Evolutionary conservation across 1,284 basidiomycete genomes (phyloP).

Genomic region (Sporisorium graminicola): DNA sequence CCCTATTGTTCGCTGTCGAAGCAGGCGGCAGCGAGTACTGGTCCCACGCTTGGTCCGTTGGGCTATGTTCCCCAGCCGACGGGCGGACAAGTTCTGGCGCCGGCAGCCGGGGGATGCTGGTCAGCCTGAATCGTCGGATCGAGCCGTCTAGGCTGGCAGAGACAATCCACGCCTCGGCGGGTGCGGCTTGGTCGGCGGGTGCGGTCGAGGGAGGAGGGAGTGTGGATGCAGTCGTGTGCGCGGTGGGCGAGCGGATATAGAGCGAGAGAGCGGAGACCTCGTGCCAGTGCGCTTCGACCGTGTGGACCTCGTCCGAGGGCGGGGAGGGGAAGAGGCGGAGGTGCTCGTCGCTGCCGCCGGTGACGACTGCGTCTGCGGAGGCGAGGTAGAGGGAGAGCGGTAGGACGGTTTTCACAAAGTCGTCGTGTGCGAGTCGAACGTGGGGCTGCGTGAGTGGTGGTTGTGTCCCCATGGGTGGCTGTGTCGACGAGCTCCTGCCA

Average conservation of each 20-base stretch:
- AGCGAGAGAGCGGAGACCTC: constrained; percentile 41
- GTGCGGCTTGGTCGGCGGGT: too few relatives aligned
- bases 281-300: constrained; percentile 61
- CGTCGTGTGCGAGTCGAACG: constrained; percentile 4
- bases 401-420: constrained; percentile 33
- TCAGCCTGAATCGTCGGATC: constrained; percentile 47
- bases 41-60: constrained; percentile 1
- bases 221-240: neutral
- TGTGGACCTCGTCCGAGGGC: neutral
- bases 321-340: constrained; percentile 20
- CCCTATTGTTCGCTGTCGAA: neutral
- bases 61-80: neutral
- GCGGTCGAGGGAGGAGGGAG: neutral
- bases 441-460: neutral
- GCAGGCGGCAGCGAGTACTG: constrained; percentile 15
- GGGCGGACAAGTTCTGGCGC: neutral
- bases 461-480: neutral
- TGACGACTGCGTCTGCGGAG: constrained; percentile 14
- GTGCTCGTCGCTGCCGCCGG: constrained; percentile 41
- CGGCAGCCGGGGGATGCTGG: neutral
- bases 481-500: neutral
- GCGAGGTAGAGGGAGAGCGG: constrained; percentile 13
- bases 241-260: constrained; percentile 24
- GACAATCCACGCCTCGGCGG: constrained; percentile 37
- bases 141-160: constrained; percentile 55